Evolutionary conservation across 2,329 filamentous ascomycete species (phyloP), one percentile per base, ranked within the genome.

Genomic region (Acephala macrosclerotiorum): DNA sequence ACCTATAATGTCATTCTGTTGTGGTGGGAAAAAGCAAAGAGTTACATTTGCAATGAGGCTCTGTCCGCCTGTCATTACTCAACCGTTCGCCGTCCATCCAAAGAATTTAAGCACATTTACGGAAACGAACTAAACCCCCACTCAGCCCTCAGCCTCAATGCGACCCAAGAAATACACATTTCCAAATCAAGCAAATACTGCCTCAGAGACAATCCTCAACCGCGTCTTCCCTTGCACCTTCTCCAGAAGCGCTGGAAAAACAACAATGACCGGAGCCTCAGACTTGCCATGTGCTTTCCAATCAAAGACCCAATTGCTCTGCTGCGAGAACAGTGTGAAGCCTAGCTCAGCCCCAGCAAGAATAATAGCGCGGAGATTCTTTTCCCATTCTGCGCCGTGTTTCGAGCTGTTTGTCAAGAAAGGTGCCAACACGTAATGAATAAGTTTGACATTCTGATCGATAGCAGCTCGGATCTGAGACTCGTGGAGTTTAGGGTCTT

Each of bases 331-430:
- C 6, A 67, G 58, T 1, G 58, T 53, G 16, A 61, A 38, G 6
- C 61, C 65, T 4, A 61, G 26, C 25, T 67, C 36, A 1, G 61
- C 62, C 2, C 36, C 59, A 14, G 64, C 58, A 26, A 62, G 58
- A n/a, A 59, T 16, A n/a, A 67, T 64, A 11, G 58, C 58, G 36
- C 53, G n/a, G n/a, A 67, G 61, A 22, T 64, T 65, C 11, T 58
- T 58, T 25, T 58, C 29, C 35, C 61, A 63, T 2, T 61, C 20
- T 6, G 25, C 51, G 16, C 58, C 51, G 25, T 33, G 49, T 26
- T 59, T 20, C 9, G 51, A 14, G 1, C 38, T 45, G 25, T 29
- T 26, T 25, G 49, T 56, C 3, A 62, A 47, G 58, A 67, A 67
- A 14, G 40, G 33, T 6, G 53, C 26, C 11, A 67, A 51, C 22